A percentile compares a stretch with the other conserved stretches of the same genome.
Evolutionary conservation across 2,329 filamentous ascomycete species (phyloP).

Genomic region (Massarina eburnea): DNA sequence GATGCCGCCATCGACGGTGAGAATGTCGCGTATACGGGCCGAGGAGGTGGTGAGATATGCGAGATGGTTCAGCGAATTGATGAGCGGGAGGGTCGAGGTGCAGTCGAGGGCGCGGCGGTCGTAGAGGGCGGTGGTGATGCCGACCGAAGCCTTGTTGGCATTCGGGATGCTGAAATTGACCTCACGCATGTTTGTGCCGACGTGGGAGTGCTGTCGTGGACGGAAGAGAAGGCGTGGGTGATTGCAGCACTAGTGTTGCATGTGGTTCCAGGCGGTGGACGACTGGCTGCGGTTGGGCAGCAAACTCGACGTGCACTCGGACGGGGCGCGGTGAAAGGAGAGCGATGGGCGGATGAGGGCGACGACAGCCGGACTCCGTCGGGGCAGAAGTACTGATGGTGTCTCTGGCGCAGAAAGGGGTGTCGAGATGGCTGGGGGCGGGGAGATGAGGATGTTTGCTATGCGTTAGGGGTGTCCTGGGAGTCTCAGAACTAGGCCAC

Average conservation of each 20-base stretch:
- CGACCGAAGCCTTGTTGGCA: conserved; percentile 98
- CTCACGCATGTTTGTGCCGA: conserved; percentile 78
- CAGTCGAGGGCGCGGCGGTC: conserved; percentile 97
- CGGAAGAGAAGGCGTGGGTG: conserved; percentile 20
- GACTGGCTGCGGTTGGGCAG: conserved; percentile 11
- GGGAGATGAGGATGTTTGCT: conserved; percentile 36
- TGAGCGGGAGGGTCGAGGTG: conserved; percentile 93
- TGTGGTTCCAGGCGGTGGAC: conserved; percentile 23
- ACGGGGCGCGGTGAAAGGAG: conserved; percentile 15
- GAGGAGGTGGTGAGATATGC: conserved; percentile 98
- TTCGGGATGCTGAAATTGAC: conserved; percentile 99
- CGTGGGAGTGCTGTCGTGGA: conserved; percentile 15
- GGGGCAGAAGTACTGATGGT: conserved; percentile 3
- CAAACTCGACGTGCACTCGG: conserved; percentile 12
- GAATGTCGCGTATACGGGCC: conserved; percentile 92
- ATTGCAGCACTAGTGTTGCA: conserved; percentile 35
- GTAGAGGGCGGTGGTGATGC: conserved; percentile 97
- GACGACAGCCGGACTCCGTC: conserved; percentile 11
- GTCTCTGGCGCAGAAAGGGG: conserved; percentile 17
- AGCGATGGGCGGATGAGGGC: conserved; percentile 8
- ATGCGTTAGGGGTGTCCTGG: conserved; percentile 17
- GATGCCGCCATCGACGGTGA: conserved; percentile 98
- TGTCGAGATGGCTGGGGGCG: conserved; percentile 19
- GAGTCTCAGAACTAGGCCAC: not conserved
- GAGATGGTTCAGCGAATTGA: conserved; percentile 98